These are phyloP conservation scores for Kingdonia uniflora DNA, from an alignment of 164 flowering plant genomes.

Conservation along the genomic window DNA sequence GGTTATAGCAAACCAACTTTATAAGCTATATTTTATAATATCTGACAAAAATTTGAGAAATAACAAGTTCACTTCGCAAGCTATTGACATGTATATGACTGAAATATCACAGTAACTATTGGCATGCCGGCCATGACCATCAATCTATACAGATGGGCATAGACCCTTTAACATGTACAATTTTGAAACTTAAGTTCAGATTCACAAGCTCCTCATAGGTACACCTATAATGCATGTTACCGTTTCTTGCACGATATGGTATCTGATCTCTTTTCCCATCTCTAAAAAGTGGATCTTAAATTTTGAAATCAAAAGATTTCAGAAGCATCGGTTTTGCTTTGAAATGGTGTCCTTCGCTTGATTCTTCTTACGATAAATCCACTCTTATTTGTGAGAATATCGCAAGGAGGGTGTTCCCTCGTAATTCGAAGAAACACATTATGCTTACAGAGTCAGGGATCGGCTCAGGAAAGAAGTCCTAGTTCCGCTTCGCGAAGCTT, in stretches of 20 bases:
- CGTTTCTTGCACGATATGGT: conserved; percentile 11
- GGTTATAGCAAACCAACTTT: too few relatives aligned
- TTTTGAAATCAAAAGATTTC: conserved; percentile 9
- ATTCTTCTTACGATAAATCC: conserved; percentile 15
- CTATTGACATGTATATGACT: too few relatives aligned
- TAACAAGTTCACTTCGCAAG: too few relatives aligned
- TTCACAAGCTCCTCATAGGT: conserved; percentile 19
- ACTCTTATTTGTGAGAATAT: conserved; percentile 18
- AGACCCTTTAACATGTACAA: too few relatives aligned
- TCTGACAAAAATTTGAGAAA: too few relatives aligned
- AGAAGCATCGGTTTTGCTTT: conserved; percentile 17
- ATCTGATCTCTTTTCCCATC: conserved; percentile 12
- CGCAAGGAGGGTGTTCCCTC: conserved; percentile 18
- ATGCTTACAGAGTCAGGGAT: conserved; percentile 20
- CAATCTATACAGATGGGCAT: too few relatives aligned
- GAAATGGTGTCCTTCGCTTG: conserved; percentile 23
- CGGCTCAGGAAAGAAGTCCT: conserved; percentile 25
- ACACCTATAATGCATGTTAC: conserved; percentile 15
- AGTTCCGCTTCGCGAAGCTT: conserved; percentile 26
- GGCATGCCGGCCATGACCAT: too few relatives aligned
- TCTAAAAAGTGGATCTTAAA: conserved; percentile 9
- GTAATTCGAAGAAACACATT: conserved; percentile 25
- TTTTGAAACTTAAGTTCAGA: too few relatives aligned
- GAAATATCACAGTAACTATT: too few relatives aligned
- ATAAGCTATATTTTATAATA: too few relatives aligned